phyloP scores from a whole-genome alignment of 441 rosid genomes.

The Erysimum cheiri region DNA sequence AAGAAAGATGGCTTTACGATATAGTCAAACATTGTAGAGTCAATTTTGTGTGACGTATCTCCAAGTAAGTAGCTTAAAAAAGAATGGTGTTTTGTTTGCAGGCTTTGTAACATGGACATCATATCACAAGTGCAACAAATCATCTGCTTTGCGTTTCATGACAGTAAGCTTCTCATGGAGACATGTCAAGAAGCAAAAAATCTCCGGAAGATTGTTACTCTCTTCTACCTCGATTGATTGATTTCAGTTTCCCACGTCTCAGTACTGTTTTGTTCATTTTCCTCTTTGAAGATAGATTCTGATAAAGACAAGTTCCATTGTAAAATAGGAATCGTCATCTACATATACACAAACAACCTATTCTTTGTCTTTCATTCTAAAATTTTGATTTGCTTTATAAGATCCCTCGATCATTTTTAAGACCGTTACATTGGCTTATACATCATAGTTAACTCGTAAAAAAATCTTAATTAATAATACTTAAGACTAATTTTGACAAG shows the following conservation, averaged over 20 bases:
- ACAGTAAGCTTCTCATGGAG: constrained; percentile 90
- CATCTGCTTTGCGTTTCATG: constrained; percentile 94
- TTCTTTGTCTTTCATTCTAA: not conserved
- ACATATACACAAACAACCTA: not conserved
- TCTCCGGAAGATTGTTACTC: constrained; percentile 75
- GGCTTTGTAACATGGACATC: constrained; percentile 93
- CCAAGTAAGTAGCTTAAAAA: not conserved
- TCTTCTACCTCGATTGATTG: constrained; percentile 76
- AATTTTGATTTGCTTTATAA: not conserved
- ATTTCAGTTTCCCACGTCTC: not conserved
- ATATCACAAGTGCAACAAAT: constrained; percentile 94
- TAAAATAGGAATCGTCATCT: constrained; percentile 1
- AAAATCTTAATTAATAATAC: too few relatives aligned
- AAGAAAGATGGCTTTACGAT: not conserved
- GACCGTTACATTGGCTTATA: not conserved
- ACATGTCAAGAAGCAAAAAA: constrained; percentile 95
- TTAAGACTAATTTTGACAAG: not conserved
- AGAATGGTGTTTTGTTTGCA: constrained; percentile 42
- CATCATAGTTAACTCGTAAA: not conserved
- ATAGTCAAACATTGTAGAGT: not conserved
- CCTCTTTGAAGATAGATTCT: not conserved
- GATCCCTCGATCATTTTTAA: not conserved
- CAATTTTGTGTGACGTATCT: not conserved
- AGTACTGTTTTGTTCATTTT: constrained; percentile 3
- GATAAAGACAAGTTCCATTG: constrained; percentile 4